Base-by-base conservation (phyloP, 331 rosid species). In the Malus hybrid region DNA sequence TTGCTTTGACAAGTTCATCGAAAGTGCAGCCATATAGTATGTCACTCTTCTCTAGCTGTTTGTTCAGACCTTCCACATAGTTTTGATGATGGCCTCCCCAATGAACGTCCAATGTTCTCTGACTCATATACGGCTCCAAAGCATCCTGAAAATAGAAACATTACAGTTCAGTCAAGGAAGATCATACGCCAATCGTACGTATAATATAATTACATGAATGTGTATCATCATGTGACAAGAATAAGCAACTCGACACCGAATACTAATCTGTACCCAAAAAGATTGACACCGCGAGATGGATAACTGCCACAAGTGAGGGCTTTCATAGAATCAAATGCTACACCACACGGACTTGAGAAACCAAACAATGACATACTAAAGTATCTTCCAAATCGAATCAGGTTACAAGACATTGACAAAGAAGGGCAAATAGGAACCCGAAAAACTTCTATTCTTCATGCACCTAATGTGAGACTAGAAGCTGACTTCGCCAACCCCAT, bases 1-100 rank as follows among this genome's bases (percentile, higher is more conserved):
- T 89, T 79, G 85, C 88, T 86, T 94, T 94, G 79, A 94, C 89
- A 71, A 94, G 93, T 80, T 92, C 97, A 83, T 94, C 93, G 76
- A 94, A 65, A 44, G 97, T 89, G 86, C 75, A 82, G 75, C 97
- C 97, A 84, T 90, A 94, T 36, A 94, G 82, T 78, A 79, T 66
- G 65, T 92, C 91, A 72, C 85, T 93, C 86, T 90, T 93, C 87
- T 76, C 88, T 75, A 94, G 86, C 69, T 94, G 99, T 70, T 85
- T 81, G 81, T 94, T 92, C 81, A 94, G 86, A 57, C 83, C 84
- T 81, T 90, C 97, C 34, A 92, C 71, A 54, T 88, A 90, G 78
- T 77, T 88, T 73, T 67, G 86, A 83, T 94, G 97, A 80, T 89
- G 93, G 62, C 83, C 85, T 66, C 96, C 97, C 99, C 99, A 94